A percentile compares a stretch with the other conserved stretches of the same genome.
These are phyloP conservation scores for Flammula alnicola DNA, from an alignment of 1,284 basidiomycete genomes.

Conservation along the genomic window DNA sequence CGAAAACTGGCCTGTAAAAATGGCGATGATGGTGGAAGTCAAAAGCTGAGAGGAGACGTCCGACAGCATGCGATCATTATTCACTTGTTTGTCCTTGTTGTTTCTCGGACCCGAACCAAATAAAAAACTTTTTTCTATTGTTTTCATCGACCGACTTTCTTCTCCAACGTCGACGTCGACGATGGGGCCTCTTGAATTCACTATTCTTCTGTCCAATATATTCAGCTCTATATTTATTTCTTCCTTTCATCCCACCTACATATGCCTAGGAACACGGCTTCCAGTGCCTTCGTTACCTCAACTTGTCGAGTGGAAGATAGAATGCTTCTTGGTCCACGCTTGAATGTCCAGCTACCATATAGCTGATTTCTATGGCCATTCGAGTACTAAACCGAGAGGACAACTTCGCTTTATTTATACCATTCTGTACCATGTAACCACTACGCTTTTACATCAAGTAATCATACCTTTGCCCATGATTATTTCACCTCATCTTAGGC, in stretches of 20 bases:
- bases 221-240: constrained; percentile 18
- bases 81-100: constrained; percentile 37
- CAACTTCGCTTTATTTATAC: constrained; percentile 35
- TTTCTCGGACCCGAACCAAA: constrained; percentile 23
- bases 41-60: constrained; percentile 30
- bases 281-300: constrained; percentile 71
- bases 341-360: constrained; percentile 54
- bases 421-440: too few species aligned
- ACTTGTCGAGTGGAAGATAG: constrained; percentile 71
- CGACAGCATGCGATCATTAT: constrained; percentile 29
- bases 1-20: constrained; percentile 34
- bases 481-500: too few species aligned
- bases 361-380: constrained; percentile 54
- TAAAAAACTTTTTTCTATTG: constrained; percentile 25
- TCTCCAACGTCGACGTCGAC: constrained; percentile 15
- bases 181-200: constrained; percentile 13
- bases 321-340: constrained; percentile 68
- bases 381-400: constrained; percentile 75
- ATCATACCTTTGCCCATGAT: neutral
- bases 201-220: constrained; percentile 13
- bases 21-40: constrained; percentile 38
- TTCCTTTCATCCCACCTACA: constrained; percentile 51
- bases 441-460: too few species aligned
- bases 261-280: constrained; percentile 72
- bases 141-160: constrained; percentile 7